Base-by-base conservation (phyloP, 1,284 basidiomycete species). In the Fomitopsis pinicola region DNA sequence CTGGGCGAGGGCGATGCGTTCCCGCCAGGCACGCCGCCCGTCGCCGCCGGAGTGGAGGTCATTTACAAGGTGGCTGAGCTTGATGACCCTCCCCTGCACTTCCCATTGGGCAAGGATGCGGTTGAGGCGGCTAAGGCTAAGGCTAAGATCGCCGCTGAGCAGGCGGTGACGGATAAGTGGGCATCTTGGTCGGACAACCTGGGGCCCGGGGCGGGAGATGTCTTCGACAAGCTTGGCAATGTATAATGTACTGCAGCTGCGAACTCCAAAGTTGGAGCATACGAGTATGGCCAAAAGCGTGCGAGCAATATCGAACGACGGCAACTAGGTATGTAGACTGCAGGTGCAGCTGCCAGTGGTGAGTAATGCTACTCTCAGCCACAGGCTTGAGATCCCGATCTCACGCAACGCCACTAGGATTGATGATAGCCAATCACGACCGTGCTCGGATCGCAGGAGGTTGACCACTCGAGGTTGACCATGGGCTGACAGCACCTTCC, bases 121-220 rank as follows among this genome's bases (percentile, higher is more conserved):
- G 28, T 59, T 17, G 42, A 2, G n/a, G 22, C 33, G 4, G 35
- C 28, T 6, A 45, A 55, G 46, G 22, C 8, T 33, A 33, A 33
- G 19, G 28, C 57, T 59, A 59, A 8, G 30, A 40, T 40, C 7
- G 55, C 55, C 7, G 55, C 28, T 6, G 19, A 66, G n/a, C 17
- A n/a, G n/a, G 57, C 40, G 1, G 44, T 35, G 2, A 38, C 54
- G 14, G 59, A 62, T 3, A 28, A 59, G 36, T 63, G 59, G 42
- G 62, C 55, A 33, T 58, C 63, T 2, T 68, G 63, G 62, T 68
- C 67, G 12, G 60, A 62, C 5, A 33, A 50, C 28, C 28, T 50
- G 9, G 12, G 22, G 22, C 22, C 22, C 22, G 22, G 22, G 12
- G 12, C 38, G 38, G 6, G 30, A 33, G 5, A 10, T 3, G 48